Conservation (phyloP, 73 alveolate genomes). For the Paramecium octaurelia region DNA sequence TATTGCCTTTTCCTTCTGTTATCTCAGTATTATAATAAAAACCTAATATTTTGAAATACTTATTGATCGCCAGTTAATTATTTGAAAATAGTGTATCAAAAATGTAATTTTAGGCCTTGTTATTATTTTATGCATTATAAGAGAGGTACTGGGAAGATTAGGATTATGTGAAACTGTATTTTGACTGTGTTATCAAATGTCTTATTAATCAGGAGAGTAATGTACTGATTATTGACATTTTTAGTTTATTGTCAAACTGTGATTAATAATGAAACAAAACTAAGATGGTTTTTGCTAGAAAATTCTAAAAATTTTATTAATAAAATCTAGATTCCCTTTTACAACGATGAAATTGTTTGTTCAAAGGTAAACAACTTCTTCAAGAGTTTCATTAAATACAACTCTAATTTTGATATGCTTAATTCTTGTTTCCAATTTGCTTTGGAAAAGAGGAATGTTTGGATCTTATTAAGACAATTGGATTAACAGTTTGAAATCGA, state of each 20-base stretch:
- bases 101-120: background rate
- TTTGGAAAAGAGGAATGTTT: background rate
- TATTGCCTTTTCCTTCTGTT: conserved; percentile 3
- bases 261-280: background rate
- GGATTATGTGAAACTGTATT: background rate
- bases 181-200: background rate
- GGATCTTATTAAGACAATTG: background rate
- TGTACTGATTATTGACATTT: background rate
- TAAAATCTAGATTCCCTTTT: background rate
- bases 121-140: conserved; percentile 2
- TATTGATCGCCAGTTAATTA: background rate
- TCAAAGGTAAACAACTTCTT: background rate
- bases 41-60: background rate
- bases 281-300: background rate
- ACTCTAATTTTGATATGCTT: background rate
- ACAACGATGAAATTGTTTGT: background rate
- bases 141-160: background rate
- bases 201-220: conserved; percentile 22
- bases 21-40: background rate
- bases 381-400: background rate
- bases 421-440: conserved; percentile 14
- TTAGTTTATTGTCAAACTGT: background rate
- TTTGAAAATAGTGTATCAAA: background rate
- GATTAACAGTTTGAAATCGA: background rate
- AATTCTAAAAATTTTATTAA: conserved; percentile 10